Base-by-base conservation (phyloP, 176 grass and related monocot species). In the Musa schizocarpa region DNA sequence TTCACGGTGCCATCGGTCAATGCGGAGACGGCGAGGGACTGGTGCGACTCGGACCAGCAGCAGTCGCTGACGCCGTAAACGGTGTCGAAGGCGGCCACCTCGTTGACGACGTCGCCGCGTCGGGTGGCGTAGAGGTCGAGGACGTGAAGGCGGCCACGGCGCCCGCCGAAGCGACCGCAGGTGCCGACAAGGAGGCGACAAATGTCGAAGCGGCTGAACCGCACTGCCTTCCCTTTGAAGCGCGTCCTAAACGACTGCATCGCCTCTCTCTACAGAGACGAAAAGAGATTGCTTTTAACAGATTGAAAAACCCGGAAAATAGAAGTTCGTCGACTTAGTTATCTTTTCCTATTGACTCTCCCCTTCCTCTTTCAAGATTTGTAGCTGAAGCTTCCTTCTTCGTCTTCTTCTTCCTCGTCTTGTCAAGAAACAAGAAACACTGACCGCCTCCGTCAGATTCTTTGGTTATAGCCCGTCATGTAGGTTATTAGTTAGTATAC, bases 21-120 rank as follows among this genome's bases (percentile, higher is more conserved):
- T 13, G 85, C 87, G 19, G 85, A 87, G 64, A 82, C 87, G 82
- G 85, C 83, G 71, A 90, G 91, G 71, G 87, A 82, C 9, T 96
- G 86, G 83, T 88, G 88, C 19, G 88, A 88, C 53, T 96, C 92
- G 49, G 92, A 96, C 92, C 92, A 96, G 70, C 85, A 86, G 81
- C 88, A 91, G 70, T 96, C 88, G 81, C 87, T 91, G 65, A 96
- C 81, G 72, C 78, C 86, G 76, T 91, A 86, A 69, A 81, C 80
- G 73, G 92, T 96, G 14, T 89, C 88, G 86, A 88, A 96, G 79
- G 80, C 78, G 43, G 83, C 84, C 58, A 96, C 51, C 19, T 62
- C 25, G 34, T 43, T 43, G 1, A 13, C 27, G 27, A 62, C 6
- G 9, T 3, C n/a, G 8, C 54, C 13, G 63, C 50, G 48, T 24